phyloP scores from a whole-genome alignment of 129 eudicot genomes.

The Rutidosis leptorrhynchoides region DNA sequence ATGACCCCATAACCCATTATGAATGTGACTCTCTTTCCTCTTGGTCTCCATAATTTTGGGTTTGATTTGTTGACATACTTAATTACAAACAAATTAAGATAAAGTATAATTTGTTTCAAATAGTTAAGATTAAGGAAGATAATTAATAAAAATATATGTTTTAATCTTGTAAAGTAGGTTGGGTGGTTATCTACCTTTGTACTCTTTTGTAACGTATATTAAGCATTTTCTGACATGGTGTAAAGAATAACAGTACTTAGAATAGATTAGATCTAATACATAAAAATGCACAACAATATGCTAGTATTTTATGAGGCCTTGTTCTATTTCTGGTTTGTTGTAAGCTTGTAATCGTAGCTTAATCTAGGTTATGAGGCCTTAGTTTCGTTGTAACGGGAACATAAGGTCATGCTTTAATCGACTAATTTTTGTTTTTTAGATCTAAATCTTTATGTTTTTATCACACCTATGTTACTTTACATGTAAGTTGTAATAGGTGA shows the following conservation, averaged over 20 bases:
- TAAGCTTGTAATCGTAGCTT: too few relatives aligned
- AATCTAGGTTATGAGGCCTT: too few relatives aligned
- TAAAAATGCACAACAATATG: neutral
- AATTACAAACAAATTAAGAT: neutral
- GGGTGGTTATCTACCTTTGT: neutral
- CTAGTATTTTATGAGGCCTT: neutral
- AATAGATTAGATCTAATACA: neutral
- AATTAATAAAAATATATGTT: neutral
- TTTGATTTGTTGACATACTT: neutral
- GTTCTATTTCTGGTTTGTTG: too few relatives aligned
- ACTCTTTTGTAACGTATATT: neutral
- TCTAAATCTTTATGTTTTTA: too few relatives aligned
- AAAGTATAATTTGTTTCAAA: neutral
- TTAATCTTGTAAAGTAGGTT: neutral
- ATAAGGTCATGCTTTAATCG: too few relatives aligned
- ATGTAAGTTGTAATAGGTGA: too few relatives aligned
- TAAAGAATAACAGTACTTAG: too few relatives aligned
- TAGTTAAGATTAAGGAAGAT: neutral
- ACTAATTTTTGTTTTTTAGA: too few relatives aligned
- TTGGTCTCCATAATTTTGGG: conserved; percentile 1
- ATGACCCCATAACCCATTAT: neutral
- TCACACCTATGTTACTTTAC: too few relatives aligned
- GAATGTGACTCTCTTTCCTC: neutral
- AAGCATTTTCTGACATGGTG: neutral
- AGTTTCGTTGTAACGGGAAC: too few relatives aligned